A percentile compares a stretch with the other conserved stretches of the same genome.
Evolutionary conservation across 768 basidiomycete species (phyloP).

Genomic region (Candolleomyces eurysporus): DNA sequence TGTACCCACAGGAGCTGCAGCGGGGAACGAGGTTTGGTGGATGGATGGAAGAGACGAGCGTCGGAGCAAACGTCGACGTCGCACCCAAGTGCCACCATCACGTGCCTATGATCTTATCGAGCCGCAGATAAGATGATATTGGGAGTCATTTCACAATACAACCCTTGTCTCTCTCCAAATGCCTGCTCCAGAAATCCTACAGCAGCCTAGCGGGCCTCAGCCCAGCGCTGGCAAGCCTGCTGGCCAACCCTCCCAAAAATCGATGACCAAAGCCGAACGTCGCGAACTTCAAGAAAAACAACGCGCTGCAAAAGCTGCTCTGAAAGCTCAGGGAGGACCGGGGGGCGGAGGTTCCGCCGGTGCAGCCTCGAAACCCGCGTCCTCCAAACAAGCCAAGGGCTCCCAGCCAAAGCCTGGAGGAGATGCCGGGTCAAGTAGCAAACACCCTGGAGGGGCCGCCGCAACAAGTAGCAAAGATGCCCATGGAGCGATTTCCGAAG

Average conservation of each 20-base stretch:
- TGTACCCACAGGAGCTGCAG: neutral
- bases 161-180: conserved; percentile 15
- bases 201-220: conserved; percentile 19
- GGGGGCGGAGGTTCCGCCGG: conserved; percentile 14
- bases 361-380: conserved; percentile 18
- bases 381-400: conserved; percentile 13
- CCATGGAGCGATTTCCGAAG: conserved; percentile 22
- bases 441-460: conserved; percentile 11
- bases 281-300: conserved; percentile 79
- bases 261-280: conserved; percentile 78
- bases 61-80: too few species aligned
- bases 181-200: conserved; percentile 32
- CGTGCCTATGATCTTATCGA: neutral
- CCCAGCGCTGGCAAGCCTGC: conserved; percentile 15
- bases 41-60: neutral
- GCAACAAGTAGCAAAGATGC: conserved; percentile 26
- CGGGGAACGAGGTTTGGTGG: neutral
- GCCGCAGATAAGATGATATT: too few species aligned
- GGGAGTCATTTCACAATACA: neutral
- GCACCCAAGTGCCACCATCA: neutral
- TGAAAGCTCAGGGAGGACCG: conserved; percentile 29
- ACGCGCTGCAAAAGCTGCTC: conserved; percentile 68
- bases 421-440: conserved; percentile 19
- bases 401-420: conserved; percentile 26
- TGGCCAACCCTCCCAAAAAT: conserved; percentile 56